phyloP scores from a whole-genome alignment of 768 basidiomycete species.

The Lanmaoa pseudosensibilis region DNA sequence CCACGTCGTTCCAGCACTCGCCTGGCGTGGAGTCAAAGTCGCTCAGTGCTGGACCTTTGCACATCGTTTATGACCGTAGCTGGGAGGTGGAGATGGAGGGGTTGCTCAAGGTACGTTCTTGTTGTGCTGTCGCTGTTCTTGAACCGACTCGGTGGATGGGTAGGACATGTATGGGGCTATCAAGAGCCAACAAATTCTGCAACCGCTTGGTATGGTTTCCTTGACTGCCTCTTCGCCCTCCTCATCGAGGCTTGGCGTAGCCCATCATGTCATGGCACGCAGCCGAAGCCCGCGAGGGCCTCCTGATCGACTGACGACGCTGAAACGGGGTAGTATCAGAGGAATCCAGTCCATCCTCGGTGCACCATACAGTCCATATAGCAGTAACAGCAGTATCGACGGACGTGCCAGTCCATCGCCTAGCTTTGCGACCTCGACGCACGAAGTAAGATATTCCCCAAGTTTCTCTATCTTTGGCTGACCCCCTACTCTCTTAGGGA shows the following conservation, averaged over 20 bases:
- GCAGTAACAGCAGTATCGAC: conserved; percentile 79
- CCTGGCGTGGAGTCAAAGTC: conserved; percentile 40
- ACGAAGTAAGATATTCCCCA: conserved; percentile 55
- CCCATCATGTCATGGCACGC: conserved; percentile 48
- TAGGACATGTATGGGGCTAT: conserved; percentile 95
- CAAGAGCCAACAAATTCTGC: conserved; percentile 87
- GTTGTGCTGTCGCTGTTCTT: not conserved
- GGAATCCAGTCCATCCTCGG: conserved; percentile 80
- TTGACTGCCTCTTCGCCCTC: conserved; percentile 49
- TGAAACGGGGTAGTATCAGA: conserved; percentile 91
- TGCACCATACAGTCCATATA: conserved; percentile 76
- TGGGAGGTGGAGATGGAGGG: conserved; percentile 90
- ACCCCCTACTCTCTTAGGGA: conserved; percentile 38
- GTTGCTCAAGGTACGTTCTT: conserved; percentile 67
- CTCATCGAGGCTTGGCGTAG: conserved; percentile 54
- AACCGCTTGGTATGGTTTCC: conserved; percentile 59
- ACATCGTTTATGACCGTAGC: conserved; percentile 54
- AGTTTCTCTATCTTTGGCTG: conserved; percentile 5
- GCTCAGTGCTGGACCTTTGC: conserved; percentile 33
- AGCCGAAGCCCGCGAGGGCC: conserved; percentile 72
- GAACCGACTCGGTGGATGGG: not conserved
- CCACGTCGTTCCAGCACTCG: conserved; percentile 61
- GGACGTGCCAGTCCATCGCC: conserved; percentile 94
- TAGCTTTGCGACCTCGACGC: conserved; percentile 81
- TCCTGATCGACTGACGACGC: conserved; percentile 67